phyloP scores from a whole-genome alignment of 805 yeast species.

The Candida palmyrensis region DNA sequence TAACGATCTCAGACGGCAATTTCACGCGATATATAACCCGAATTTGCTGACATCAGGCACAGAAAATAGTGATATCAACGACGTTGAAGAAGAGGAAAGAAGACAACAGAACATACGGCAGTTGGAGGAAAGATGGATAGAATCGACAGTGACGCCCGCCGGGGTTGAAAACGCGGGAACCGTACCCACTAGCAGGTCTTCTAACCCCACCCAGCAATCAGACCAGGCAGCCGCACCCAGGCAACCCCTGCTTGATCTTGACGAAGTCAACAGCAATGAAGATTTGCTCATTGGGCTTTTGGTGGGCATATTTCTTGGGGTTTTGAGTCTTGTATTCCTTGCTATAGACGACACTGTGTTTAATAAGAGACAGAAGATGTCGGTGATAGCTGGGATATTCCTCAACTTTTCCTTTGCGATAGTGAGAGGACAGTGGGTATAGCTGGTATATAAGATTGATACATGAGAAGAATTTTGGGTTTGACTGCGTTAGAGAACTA shows the following conservation, averaged over 20 bases:
- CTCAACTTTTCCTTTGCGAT: conserved; percentile 67
- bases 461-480: not conserved
- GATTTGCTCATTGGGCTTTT: conserved; percentile 67
- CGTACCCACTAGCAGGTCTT: not conserved
- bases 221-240: conserved; percentile 7
- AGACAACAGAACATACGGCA: conserved; percentile 43
- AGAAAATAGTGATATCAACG: conserved; percentile 21
- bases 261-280: conserved; percentile 41
- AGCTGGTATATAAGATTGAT: too few relatives aligned
- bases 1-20: conserved; percentile 65
- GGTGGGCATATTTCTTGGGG: conserved; percentile 74
- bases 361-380: conserved; percentile 57
- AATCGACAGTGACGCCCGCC: conserved; percentile 48
- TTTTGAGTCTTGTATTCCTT: conserved; percentile 55
- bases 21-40: conserved; percentile 60
- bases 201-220: conserved; percentile 2
- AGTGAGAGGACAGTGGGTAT: conserved; percentile 43
- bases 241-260: conserved; percentile 22
- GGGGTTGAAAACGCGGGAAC: conserved; percentile 5
- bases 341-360: conserved; percentile 57
- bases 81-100: conserved; percentile 40
- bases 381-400: conserved; percentile 65
- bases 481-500: conserved; percentile 1
- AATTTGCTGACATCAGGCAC: conserved; percentile 11
- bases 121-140: conserved; percentile 86